Base-by-base conservation (phyloP, 148 eudicot genomes). In the Nepenthes gracilis region DNA sequence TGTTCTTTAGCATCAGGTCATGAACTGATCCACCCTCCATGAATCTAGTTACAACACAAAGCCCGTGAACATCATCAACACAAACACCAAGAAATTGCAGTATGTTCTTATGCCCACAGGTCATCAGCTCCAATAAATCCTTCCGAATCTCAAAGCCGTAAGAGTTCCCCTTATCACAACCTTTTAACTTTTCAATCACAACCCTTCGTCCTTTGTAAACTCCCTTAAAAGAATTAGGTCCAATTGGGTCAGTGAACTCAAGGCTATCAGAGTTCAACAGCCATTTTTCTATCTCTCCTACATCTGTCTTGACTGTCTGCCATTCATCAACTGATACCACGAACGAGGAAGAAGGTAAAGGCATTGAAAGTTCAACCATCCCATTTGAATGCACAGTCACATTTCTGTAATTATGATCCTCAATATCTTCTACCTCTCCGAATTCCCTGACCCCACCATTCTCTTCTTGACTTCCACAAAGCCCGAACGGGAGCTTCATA, bases 1-100 rank as follows among this genome's bases (percentile, higher is more conserved):
- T 92, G 62, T 75, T 85, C 77, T 87, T 92, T 10, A 75, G 47
- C 76, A 92, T 71, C 38, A 86, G 59, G 61, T 92, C 96, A 59
- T 88, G 85, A 68, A 92, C 76, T 48, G 98, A 78, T 52, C 98
- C 96, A 47, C 95, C 94, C 59, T 92, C 98, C 94, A 88, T 92
- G 67, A 77, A 77, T 74, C 82, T 88, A 23, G 81, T 86, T 53
- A 88, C 82, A 36, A 88, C 83, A 64, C 98, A 92, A 36, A 92
- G 70, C 36, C 98, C 98, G 58, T 88, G 91, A 63, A 64, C 61
- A 23, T 88, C 98, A 66, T 92, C 86, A 33, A 92, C 69, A 58
- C 82, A 82, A 55, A 84, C 88, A 55, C 98, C 98, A 57, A 70
- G 78, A 70, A 92, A 92, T 40, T 77, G 94, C 54, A 92, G 72